Conservation (phyloP, 805 yeast genomes). For the Candida coquimbonensis region DNA sequence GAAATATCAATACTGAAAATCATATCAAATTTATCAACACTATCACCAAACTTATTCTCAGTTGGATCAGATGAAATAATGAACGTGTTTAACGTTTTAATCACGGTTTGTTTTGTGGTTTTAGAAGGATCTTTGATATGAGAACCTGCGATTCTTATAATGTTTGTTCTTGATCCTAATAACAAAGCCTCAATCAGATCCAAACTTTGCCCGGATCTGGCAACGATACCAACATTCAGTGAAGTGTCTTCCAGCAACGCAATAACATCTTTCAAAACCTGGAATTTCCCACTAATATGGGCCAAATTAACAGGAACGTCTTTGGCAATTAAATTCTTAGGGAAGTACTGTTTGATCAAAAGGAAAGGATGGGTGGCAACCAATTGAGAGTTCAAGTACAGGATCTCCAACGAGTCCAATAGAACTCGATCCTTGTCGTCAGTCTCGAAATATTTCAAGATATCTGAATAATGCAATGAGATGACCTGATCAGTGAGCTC, state of each 20-base stretch:
- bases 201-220: constrained; percentile 59
- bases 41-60: constrained; percentile 2
- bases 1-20: constrained; percentile 59
- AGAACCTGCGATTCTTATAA: constrained; percentile 57
- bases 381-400: constrained; percentile 67
- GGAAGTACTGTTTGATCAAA: constrained; percentile 77
- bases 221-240: constrained; percentile 60
- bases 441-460: constrained; percentile 74
- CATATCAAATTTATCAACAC: constrained; percentile 39
- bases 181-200: constrained; percentile 71
- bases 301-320: constrained; percentile 66
- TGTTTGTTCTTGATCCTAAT: constrained; percentile 50
- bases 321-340: constrained; percentile 64
- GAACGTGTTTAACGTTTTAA: constrained; percentile 12
- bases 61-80: constrained; percentile 16
- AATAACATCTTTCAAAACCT: constrained; percentile 57
- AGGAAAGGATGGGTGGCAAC: constrained; percentile 89
- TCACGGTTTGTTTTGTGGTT: constrained; percentile 15
- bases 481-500: constrained; percentile 89
- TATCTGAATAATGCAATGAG: constrained; percentile 85
- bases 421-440: constrained; percentile 47
- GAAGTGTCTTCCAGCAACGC: constrained; percentile 40
- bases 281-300: constrained; percentile 81
- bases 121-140: constrained; percentile 46
- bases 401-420: constrained; percentile 67